Percentiles rank a stretch among this genome's conserved stretches.
Conservation (phyloP, 805 yeast genomes). For the Cyberlindnera sargentensis region DNA sequence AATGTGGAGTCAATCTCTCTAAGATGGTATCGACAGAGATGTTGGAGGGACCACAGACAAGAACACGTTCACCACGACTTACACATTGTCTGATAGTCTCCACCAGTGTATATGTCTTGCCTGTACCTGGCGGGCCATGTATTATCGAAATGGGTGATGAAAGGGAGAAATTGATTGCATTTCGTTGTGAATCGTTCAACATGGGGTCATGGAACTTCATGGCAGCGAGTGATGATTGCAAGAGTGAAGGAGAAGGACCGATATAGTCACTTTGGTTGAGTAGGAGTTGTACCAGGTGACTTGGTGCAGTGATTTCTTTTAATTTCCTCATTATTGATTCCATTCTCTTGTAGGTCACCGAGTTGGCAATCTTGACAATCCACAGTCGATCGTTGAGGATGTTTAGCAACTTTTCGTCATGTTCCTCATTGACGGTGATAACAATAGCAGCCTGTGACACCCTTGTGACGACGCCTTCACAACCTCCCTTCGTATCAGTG, state of each 20-base stretch:
- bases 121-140: constrained; percentile 80
- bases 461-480: constrained; percentile 61
- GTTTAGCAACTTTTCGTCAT: constrained; percentile 42
- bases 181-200: constrained; percentile 53
- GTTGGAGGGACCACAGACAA: constrained; percentile 93
- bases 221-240: constrained; percentile 2
- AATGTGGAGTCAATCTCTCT: constrained; percentile 46
- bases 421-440: constrained; percentile 53
- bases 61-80: constrained; percentile 48
- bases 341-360: constrained; percentile 73
- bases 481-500: constrained; percentile 24
- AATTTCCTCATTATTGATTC: constrained; percentile 65
- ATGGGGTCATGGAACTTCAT: constrained; percentile 34
- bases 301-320: constrained; percentile 28
- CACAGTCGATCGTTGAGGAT: constrained; percentile 46
- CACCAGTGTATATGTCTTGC: constrained; percentile 75
- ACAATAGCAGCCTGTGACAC: constrained; percentile 41
- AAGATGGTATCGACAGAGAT: constrained; percentile 86
- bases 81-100: constrained; percentile 76
- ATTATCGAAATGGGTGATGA: constrained; percentile 52
- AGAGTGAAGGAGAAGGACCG: constrained; percentile 16
- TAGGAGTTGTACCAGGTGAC: constrained; percentile 1
- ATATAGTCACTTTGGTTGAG: constrained; percentile 26
- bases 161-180: constrained; percentile 65
- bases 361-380: constrained; percentile 51